A percentile compares a stretch with the other conserved stretches of the same genome.
Evolutionary conservation across 164 flowering plant genomes (phyloP).

Genomic region (Dillenia turbinata): DNA sequence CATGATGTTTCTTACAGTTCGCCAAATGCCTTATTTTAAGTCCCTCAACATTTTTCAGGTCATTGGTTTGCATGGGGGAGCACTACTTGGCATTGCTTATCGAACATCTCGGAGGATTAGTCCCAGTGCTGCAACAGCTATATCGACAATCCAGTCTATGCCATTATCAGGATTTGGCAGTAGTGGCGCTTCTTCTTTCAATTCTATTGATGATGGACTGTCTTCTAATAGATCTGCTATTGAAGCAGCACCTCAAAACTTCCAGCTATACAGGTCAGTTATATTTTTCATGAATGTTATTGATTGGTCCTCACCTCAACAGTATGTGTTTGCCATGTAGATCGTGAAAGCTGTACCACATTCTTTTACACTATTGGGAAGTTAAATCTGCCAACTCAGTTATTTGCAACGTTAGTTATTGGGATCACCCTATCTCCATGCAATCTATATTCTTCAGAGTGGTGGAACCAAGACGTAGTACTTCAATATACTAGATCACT

Average conservation of each 20-base stretch:
- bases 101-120: conserved; percentile 85
- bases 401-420: no score
- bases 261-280: conserved; percentile 82
- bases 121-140: conserved; percentile 83
- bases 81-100: conserved; percentile 95
- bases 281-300: not conserved
- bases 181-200: conserved; percentile 66
- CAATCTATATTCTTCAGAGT: no score
- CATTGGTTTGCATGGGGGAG: conserved; percentile 93
- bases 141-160: conserved; percentile 89
- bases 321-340: no score
- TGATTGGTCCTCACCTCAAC: not conserved
- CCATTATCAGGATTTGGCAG: conserved; percentile 86
- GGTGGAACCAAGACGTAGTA: no score
- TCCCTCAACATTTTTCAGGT: conserved; percentile 35
- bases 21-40: no score
- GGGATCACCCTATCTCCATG: no score
- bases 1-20: no score
- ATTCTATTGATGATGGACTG: conserved; percentile 63
- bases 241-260: conserved; percentile 80
- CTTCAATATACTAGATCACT: no score
- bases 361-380: no score
- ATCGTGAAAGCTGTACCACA: no score
- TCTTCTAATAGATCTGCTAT: conserved; percentile 49
- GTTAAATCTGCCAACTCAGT: no score